These are phyloP conservation scores for Leishmania tropica DNA, from an alignment of 208 protist species.

Conservation along the genomic window DNA sequence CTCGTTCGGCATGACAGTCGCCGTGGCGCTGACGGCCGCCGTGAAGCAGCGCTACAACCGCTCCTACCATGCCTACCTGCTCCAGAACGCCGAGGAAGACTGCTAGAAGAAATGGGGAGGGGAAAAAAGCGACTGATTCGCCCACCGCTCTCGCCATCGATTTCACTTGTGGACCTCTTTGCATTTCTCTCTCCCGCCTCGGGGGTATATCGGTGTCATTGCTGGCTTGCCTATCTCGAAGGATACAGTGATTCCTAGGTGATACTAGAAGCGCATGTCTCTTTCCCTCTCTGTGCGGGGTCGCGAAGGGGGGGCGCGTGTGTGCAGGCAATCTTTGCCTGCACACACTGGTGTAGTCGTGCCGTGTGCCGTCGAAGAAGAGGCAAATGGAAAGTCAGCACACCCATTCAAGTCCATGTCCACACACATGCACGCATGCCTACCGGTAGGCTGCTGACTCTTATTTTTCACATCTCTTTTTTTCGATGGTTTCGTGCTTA, in stretches of 20 bases:
- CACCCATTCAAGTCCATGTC: background rate
- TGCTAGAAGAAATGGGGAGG: constrained; percentile 4
- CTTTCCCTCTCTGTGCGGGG: background rate
- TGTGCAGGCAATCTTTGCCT: background rate
- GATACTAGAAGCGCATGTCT: background rate
- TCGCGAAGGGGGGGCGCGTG: background rate
- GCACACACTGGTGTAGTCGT: background rate
- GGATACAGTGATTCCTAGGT: background rate
- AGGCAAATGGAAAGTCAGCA: background rate
- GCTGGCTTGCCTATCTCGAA: background rate
- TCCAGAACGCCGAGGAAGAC: constrained; percentile 30
- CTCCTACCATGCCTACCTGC: constrained; percentile 64
- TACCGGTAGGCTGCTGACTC: background rate
- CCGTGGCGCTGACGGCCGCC: constrained; percentile 60
- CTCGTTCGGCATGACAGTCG: constrained; percentile 83
- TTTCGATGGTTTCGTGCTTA: background rate
- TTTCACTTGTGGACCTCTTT: background rate
- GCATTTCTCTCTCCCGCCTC: background rate
- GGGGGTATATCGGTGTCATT: background rate
- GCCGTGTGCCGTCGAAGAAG: background rate
- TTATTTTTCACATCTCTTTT: background rate
- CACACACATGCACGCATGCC: too few species aligned
- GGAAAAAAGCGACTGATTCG: too few species aligned
- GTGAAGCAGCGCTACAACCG: constrained; percentile 88
- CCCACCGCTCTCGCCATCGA: background rate